Percentiles rank a stretch among this genome's conserved stretches.
These are phyloP conservation scores for Macrophomina tecta DNA, from an alignment of 2,329 filamentous ascomycete species.

Conservation along the genomic window DNA sequence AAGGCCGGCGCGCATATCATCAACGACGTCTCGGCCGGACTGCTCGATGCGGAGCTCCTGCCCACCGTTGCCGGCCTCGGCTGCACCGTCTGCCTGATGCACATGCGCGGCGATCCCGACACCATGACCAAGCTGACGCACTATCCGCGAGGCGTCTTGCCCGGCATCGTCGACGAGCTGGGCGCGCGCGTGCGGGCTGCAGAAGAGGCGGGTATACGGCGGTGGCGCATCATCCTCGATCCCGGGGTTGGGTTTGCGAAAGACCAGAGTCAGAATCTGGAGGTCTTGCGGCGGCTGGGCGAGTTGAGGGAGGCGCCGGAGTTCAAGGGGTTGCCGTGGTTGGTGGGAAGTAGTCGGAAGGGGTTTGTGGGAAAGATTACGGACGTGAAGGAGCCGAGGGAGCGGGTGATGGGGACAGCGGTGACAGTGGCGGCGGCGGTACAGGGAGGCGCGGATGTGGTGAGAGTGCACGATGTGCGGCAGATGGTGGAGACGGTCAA, in stretches of 20 bases:
- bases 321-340: constrained; percentile 78
- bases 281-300: constrained; percentile 72
- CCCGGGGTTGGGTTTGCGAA: constrained; percentile 96
- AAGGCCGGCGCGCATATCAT: constrained; percentile 85
- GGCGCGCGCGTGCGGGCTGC: constrained; percentile 73
- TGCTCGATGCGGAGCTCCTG: constrained; percentile 81
- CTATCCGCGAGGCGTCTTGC: constrained; percentile 73
- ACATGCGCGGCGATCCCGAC: constrained; percentile 86
- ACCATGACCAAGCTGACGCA: constrained; percentile 76
- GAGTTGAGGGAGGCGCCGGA: constrained; percentile 60
- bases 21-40: constrained; percentile 90
- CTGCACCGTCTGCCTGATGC: constrained; percentile 78
- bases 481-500: constrained; percentile 85
- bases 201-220: constrained; percentile 79
- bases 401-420: constrained; percentile 84
- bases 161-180: constrained; percentile 71
- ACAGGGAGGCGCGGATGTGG: constrained; percentile 85
- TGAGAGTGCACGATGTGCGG: constrained; percentile 86
- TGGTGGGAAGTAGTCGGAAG: constrained; percentile 89
- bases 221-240: constrained; percentile 95
- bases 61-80: constrained; percentile 76
- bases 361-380: constrained; percentile 85
- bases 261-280: constrained; percentile 77
- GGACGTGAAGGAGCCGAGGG: constrained; percentile 70
- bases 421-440: constrained; percentile 86